These are phyloP conservation scores for Coemansia sp. DNA, from an alignment of 192 early-diverging fungal species.

Conservation along the genomic window DNA sequence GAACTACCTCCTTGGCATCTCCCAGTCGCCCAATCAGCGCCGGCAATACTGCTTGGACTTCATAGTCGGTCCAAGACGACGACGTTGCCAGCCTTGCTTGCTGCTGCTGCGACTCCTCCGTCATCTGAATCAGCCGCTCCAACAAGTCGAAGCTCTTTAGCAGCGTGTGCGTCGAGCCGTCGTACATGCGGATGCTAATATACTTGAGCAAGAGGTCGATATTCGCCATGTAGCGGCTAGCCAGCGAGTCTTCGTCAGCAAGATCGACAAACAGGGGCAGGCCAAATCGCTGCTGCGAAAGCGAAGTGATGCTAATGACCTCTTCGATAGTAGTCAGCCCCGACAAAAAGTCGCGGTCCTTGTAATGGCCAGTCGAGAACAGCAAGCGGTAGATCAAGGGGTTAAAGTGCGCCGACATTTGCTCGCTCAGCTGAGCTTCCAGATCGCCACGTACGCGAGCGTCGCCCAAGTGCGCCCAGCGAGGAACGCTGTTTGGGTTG, in stretches of 20 bases:
- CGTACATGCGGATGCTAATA: slow-evolving; percentile 84
- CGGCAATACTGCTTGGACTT: slow-evolving; percentile 77
- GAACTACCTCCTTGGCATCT: slow-evolving; percentile 82
- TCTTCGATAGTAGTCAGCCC: slow-evolving; percentile 72
- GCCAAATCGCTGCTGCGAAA: slow-evolving; percentile 40
- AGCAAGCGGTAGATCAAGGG: slow-evolving; percentile 59
- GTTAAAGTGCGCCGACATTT: slow-evolving; percentile 63
- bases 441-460: slow-evolving; percentile 32
- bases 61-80: slow-evolving; percentile 69
- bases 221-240: slow-evolving; percentile 64
- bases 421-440: slow-evolving; percentile 57
- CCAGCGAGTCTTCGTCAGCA: slow-evolving; percentile 56
- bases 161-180: slow-evolving; percentile 87
- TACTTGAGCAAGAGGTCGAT: slow-evolving; percentile 85
- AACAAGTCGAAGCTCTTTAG: slow-evolving; percentile 82
- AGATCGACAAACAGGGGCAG: slow-evolving; percentile 34
- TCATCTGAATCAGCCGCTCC: slow-evolving; percentile 67
- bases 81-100: slow-evolving; percentile 8
- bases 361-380: slow-evolving; percentile 85
- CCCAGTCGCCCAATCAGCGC: slow-evolving; percentile 65
- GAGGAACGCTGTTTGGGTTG: slow-evolving; percentile 65
- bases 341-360: slow-evolving; percentile 75
- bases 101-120: slow-evolving; percentile 61
- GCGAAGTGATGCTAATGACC: slow-evolving; percentile 53
- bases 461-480: slow-evolving; percentile 49